Percentiles rank a stretch among this genome's conserved stretches.
Evolutionary conservation across 345 rosid species (phyloP).

Genomic region (Boechera divaricarpa): DNA sequence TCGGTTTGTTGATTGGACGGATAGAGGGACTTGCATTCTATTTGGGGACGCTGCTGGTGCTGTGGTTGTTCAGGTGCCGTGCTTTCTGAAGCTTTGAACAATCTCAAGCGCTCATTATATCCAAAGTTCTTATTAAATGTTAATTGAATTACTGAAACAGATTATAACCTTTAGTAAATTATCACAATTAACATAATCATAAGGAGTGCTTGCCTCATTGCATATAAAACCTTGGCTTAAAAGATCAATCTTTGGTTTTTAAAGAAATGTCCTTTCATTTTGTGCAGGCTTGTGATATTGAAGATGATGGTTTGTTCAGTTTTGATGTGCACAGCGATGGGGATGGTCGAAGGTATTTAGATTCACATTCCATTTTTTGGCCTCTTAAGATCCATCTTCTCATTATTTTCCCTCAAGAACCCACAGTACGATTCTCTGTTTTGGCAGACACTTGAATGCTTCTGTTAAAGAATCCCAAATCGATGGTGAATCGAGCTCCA

Average conservation of each 20-base stretch:
- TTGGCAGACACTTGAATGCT: conserved; percentile 77
- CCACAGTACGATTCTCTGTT: conserved; percentile 14
- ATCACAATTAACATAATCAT: background rate
- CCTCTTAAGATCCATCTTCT: background rate
- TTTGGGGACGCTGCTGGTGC: conserved; percentile 99
- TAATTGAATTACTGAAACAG: background rate
- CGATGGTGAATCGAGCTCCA: conserved; percentile 58
- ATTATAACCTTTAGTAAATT: background rate
- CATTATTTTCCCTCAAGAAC: conserved; percentile 27
- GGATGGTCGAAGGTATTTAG: conserved; percentile 69
- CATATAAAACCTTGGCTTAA: background rate
- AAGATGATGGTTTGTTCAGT: conserved; percentile 82
- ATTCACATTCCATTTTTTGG: background rate
- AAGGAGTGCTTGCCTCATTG: background rate
- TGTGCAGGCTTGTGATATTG: conserved; percentile 79
- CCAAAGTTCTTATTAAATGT: background rate
- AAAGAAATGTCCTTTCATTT: conserved; percentile 16
- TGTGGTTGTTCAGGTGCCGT: conserved; percentile 80
- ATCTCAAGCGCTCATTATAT: background rate
- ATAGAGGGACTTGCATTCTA: conserved; percentile 89
- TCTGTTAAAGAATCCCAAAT: conserved; percentile 48
- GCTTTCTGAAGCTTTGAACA: background rate
- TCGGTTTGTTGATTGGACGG: conserved; percentile 93
- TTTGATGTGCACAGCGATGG: conserved; percentile 91
- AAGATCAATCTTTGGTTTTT: conserved; percentile 13